Base-by-base conservation (phyloP, 441 rosid species). In the Croton laevigatus region DNA sequence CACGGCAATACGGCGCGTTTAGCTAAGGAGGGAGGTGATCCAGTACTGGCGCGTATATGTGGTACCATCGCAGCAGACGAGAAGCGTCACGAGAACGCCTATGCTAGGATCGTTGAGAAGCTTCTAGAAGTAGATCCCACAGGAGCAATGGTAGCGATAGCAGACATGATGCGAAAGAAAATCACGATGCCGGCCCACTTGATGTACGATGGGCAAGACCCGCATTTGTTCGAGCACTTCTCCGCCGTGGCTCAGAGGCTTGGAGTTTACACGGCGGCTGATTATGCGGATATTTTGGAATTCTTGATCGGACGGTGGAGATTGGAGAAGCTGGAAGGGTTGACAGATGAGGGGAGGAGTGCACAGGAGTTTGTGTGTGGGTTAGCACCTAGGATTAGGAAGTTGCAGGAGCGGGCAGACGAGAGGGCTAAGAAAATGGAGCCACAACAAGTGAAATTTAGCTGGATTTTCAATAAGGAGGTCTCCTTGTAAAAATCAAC, bases 31-130 rank as follows among this genome's bases (percentile, higher is more conserved):
- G 83, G 81, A 3, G 97, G 98, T 11, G 96, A 91, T 81, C 0
- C 82, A 51, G 87, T 87, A 60, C 59, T 93, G 69, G 97, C 97
- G 13, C 97, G 89, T 66, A 81, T 93, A 60, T 93, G 98, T 40
- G 98, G 97, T 14, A 83, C 79, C 23, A 93, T 93, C 72, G 98
- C 98, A 12, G 70, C 97, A 8, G 98, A 93, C 52, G 98, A 93
- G 82, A 93, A 88, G 84, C 96, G 98, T 38, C 98, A 93, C 13
- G 98, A 93, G 78, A 85, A 85, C 0, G 98, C 98, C 16, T 93
- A 93, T 81, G 76, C 89, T 70, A 85, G 84, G 87, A 91, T 93
- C 16, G 87, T 88, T 32, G 94, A 87, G 46, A 93, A 93, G 87
- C 91, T 93, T 37, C 78, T 86, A 37, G 96, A 91, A 81, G 82